phyloP scores from a whole-genome alignment of 140 eudicot genomes.

The Erigeron philadelphicus region DNA sequence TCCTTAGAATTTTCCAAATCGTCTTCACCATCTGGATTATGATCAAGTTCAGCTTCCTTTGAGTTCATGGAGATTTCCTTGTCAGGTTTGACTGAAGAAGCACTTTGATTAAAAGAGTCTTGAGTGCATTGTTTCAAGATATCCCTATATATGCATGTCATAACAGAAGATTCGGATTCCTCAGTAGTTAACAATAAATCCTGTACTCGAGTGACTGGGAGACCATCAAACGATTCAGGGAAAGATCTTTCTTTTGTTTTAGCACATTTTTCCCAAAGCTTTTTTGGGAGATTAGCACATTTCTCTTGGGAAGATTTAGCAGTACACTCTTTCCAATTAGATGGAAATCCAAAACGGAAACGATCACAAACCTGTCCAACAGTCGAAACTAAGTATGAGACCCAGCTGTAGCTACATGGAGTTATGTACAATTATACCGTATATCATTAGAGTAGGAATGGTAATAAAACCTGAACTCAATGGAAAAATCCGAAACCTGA shows the following conservation, averaged over 20 bases:
- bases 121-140: slow-evolving; percentile 18
- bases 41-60: not conserved
- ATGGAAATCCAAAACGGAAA: slow-evolving; percentile 55
- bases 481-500: not conserved
- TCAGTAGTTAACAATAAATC: slow-evolving; percentile 34
- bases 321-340: slow-evolving; percentile 50
- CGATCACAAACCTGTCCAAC: slow-evolving; percentile 40
- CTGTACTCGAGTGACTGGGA: slow-evolving; percentile 31
- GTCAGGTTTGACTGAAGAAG: not conserved
- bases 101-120: slow-evolving; percentile 1
- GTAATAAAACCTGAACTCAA: not conserved
- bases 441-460: not conserved
- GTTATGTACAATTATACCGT: not conserved
- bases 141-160: slow-evolving; percentile 21
- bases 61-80: not conserved
- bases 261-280: not conserved
- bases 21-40: slow-evolving; percentile 8
- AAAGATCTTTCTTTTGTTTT: not conserved
- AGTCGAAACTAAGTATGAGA: not conserved
- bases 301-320: slow-evolving; percentile 24
- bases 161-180: slow-evolving; percentile 22
- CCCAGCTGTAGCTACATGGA: not conserved
- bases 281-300: not conserved
- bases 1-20: not conserved
- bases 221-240: slow-evolving; percentile 30